Evolutionary conservation across 345 rosid species (phyloP).

Genomic region (Balakata baccata): DNA sequence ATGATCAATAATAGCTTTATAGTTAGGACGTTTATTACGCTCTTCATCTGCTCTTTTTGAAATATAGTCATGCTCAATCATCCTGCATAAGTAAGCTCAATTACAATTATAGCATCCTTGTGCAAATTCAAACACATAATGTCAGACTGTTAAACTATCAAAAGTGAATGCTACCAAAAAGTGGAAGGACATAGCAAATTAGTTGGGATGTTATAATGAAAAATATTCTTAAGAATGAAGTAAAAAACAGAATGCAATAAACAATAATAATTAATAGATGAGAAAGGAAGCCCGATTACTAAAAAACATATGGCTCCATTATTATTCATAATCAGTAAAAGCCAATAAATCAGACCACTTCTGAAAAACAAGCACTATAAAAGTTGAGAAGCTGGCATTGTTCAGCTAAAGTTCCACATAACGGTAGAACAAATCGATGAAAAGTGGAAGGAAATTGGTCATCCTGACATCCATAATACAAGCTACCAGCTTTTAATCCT

Average conservation of each 20-base stretch:
- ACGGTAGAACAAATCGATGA: background rate
- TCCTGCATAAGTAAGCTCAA: conserved; percentile 34
- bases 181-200: background rate
- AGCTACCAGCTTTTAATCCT: background rate
- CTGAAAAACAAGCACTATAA: background rate
- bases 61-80: conserved; percentile 55
- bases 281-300: background rate
- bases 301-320: background rate
- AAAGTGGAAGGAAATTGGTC: background rate
- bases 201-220: background rate
- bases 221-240: background rate
- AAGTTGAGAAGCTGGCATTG: background rate
- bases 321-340: background rate
- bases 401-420: background rate
- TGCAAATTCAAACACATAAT: conserved; percentile 3
- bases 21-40: conserved; percentile 54
- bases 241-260: background rate
- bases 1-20: conserved; percentile 78
- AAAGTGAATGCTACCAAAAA: background rate
- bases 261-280: background rate
- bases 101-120: background rate
- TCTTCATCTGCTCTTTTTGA: conserved; percentile 69
- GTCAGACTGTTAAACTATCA: background rate
- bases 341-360: background rate
- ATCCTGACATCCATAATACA: background rate